Evolutionary conservation across 208 protist genomes (phyloP), one percentile per base, ranked within the genome.

Genomic region (Spongospora subterranea): DNA sequence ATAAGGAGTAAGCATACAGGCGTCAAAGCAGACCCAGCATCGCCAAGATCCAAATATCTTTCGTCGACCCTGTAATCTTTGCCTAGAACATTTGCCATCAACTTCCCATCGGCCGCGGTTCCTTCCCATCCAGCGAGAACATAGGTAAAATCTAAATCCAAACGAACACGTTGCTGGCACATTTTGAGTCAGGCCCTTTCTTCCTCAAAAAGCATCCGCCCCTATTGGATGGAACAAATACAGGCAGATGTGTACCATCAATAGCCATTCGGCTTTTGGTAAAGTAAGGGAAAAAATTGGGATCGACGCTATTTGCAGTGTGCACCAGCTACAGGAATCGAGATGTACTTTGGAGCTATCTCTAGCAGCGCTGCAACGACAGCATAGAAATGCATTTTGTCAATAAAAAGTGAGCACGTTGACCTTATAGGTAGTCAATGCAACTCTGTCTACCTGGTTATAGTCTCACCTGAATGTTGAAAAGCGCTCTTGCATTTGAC

Each of bases 71-170:
- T 43, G n/a, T 45, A 82, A 35, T 43, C 40, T 43, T 82, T 82
- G 11, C 17, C 6, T 20, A 82, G n/a, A 82, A n/a, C 71, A 82
- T 43, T 35, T 35, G 13, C 71, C 35, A 82, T 35, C 6, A 82
- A 13, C 40, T 43, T 35, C 6, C 71, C 71, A 82, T 82, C 71
- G 71, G 71, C n/a, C 6, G 71, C 71, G 6, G 71, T 45, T 43
- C 71, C 71, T 43, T 82, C 71, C 71, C 71, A 82, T 20, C 71
- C 71, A 40, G 71, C 71, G 6, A 82, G n/a, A 43, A 82, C 71
- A 43, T 82, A 82, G 17, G 40, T 82, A 43, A 82, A 82, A 6
- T 43, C 17, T 43, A 82, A 43, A 43, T 82, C 40, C n/a, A 43
- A 82, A 82, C 50, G 50, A 60, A 24, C 50, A 60, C 13, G 50